These are phyloP conservation scores for Aureobasidium uvarum DNA, from an alignment of 2,329 filamentous ascomycete species.

Conservation along the genomic window DNA sequence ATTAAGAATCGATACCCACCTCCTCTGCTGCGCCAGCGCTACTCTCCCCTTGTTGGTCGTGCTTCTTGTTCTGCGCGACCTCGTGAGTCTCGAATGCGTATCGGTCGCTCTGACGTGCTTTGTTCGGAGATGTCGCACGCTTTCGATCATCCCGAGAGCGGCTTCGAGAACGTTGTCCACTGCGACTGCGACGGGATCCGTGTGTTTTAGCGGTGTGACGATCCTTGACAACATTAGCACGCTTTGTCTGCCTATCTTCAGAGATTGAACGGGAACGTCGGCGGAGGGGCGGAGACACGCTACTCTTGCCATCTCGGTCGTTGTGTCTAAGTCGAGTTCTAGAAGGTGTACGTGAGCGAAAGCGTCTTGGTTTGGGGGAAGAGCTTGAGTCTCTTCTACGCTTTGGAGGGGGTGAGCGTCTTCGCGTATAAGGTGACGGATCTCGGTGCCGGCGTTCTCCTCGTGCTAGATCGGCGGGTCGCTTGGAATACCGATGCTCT, in stretches of 20 bases:
- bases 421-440: constrained; percentile 36
- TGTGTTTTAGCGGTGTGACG: not conserved
- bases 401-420: constrained; percentile 29
- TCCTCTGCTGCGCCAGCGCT: constrained; percentile 24
- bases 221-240: constrained; percentile 15
- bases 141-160: constrained; percentile 1
- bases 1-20: constrained; percentile 24
- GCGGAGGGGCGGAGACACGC: constrained; percentile 15
- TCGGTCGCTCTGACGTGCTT: not conserved
- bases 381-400: constrained; percentile 23
- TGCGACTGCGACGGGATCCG: constrained; percentile 3
- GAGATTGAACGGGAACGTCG: constrained; percentile 18
- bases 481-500: not conserved
- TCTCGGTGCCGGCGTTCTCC: constrained; percentile 17
- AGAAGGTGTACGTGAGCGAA: constrained; percentile 33
- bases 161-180: constrained; percentile 14
- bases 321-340: constrained; percentile 34
- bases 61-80: not conserved
- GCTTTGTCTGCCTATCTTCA: constrained; percentile 12
- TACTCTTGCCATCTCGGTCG: constrained; percentile 31
- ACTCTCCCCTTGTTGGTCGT: not conserved
- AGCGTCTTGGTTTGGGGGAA: constrained; percentile 10
- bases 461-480: not conserved
- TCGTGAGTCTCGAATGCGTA: not conserved
- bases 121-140: not conserved